Evolutionary conservation across 805 yeast genomes (phyloP), one percentile per base, ranked within the genome.

Genomic region (Barnettozyma sucrosica): DNA sequence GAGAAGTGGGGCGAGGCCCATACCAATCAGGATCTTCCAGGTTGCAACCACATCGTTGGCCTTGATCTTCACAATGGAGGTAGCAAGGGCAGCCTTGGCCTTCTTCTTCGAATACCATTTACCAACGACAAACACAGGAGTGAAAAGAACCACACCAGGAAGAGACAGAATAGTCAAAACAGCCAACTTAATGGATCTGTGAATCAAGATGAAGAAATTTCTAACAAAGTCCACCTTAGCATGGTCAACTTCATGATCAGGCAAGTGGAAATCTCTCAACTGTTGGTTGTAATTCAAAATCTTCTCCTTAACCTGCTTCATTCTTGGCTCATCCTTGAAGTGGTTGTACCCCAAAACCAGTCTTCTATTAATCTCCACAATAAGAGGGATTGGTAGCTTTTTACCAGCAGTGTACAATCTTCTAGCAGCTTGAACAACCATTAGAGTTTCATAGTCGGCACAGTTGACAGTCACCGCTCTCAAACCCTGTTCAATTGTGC

Each of bases 21-120:
- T 77, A 30, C 90, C 81, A 36, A 92, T 89, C 53, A 93, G 71
- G 41, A 93, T 83, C 66, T 93, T 93, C 99, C 99, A 93, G 1
- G 98, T 90, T 2, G 98, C 98, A 50, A 93, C 78, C 23, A 93
- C 97, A 65, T 93, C 99, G 48, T 81, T 84, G 16, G 96, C 99
- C 60, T 82, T 81, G 51, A 93, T 83, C 64, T 93, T 93, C 20
- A 93, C 99, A 0, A 89, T 76, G 0, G 97, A 89, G 7, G 77
- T 83, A 10, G 89, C 90, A 51, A 93, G 72, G 0, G 98, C 99
- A 41, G 79, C 76, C 48, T 67, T 71, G 28, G 92, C 89, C 66
- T 90, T 89, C 49, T 74, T 72, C 39, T 72, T 75, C 9, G 97
- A 86, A 45, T 88, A 85, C 41, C 67, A 68, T 59, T 86, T 87